These are phyloP conservation scores for Pichia thaimueangensis DNA, from an alignment of 805 yeast species.

Conservation along the genomic window DNA sequence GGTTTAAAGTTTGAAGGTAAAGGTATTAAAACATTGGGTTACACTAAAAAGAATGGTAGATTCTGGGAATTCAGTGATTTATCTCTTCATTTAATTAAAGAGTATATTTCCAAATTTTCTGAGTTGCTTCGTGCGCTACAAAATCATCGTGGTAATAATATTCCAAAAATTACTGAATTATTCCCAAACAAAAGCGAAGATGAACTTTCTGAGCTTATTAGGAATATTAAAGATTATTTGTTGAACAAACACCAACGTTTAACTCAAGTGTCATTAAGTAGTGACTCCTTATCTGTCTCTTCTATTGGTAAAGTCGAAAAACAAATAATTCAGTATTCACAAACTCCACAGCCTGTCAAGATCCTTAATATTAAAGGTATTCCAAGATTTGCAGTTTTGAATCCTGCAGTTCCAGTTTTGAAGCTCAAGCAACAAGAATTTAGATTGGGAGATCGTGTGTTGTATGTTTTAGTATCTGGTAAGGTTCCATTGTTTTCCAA, in stretches of 20 bases:
- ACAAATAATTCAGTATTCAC: conserved; percentile 41
- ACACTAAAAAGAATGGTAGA: conserved; percentile 54
- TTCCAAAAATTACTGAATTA: conserved; percentile 35
- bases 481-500: conserved; percentile 80
- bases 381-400: conserved; percentile 76
- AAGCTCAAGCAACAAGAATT: conserved; percentile 70
- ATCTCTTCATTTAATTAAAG: conserved; percentile 60
- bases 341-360: conserved; percentile 39
- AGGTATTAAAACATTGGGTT: conserved; percentile 82
- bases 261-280: conserved; percentile 62
- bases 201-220: conserved; percentile 38
- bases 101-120: conserved; percentile 59
- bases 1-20: conserved; percentile 76
- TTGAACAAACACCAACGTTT: conserved; percentile 43
- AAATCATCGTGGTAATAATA: conserved; percentile 21
- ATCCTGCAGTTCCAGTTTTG: conserved; percentile 67
- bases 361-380: conserved; percentile 66
- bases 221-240: conserved; percentile 35
- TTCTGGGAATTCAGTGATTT: conserved; percentile 82
- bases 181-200: conserved; percentile 34
- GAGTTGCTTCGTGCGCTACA: conserved; percentile 39
- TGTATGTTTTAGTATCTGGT: conserved; percentile 79
- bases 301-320: conserved; percentile 65
- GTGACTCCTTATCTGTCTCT: conserved; percentile 67
- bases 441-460: conserved; percentile 82